phyloP scores from a whole-genome alignment of 2,329 filamentous ascomycete species.

The Paraphoma sp. region DNA sequence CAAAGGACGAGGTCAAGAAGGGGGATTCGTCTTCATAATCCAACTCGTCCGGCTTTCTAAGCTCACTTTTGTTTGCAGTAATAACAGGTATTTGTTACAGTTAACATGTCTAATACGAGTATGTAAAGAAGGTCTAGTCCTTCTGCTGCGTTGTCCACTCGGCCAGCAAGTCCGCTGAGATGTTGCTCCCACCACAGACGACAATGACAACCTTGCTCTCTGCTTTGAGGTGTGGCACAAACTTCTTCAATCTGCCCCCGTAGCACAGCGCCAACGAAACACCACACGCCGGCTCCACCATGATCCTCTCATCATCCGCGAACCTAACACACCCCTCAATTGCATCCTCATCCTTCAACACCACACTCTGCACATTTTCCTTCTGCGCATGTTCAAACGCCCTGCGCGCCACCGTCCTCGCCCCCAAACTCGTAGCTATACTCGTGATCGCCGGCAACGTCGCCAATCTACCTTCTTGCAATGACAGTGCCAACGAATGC shows the following conservation, averaged over 20 bases:
- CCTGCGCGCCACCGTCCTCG: slow-evolving; percentile 67
- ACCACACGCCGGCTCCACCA: slow-evolving; percentile 85
- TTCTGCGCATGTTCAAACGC: slow-evolving; percentile 66
- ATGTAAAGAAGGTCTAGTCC: not conserved
- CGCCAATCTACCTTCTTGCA: slow-evolving; percentile 62
- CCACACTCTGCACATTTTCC: slow-evolving; percentile 63
- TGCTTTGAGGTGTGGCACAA: slow-evolving; percentile 56
- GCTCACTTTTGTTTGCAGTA: too few relatives aligned
- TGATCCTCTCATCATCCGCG: slow-evolving; percentile 77
- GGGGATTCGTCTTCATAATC: not conserved
- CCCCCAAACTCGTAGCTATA: slow-evolving; percentile 75
- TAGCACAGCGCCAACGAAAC: slow-evolving; percentile 74
- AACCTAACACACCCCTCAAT: slow-evolving; percentile 76
- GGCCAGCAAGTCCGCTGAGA: slow-evolving; percentile 47
- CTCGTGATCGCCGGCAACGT: slow-evolving; percentile 74
- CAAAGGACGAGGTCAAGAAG: not conserved
- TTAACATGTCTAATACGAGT: not conserved
- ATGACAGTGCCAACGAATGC: slow-evolving; percentile 69
- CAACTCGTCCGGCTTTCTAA: slow-evolving; percentile 6
- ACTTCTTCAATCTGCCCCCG: slow-evolving; percentile 63
- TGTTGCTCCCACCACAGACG: slow-evolving; percentile 73
- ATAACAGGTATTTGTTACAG: too few relatives aligned
- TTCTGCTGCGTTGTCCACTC: slow-evolving; percentile 3
- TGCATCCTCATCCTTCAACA: slow-evolving; percentile 76
- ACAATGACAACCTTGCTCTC: slow-evolving; percentile 78